Evolutionary conservation across 1,139 yeast genomes (phyloP).

Genomic region (Taphrina pruni): DNA sequence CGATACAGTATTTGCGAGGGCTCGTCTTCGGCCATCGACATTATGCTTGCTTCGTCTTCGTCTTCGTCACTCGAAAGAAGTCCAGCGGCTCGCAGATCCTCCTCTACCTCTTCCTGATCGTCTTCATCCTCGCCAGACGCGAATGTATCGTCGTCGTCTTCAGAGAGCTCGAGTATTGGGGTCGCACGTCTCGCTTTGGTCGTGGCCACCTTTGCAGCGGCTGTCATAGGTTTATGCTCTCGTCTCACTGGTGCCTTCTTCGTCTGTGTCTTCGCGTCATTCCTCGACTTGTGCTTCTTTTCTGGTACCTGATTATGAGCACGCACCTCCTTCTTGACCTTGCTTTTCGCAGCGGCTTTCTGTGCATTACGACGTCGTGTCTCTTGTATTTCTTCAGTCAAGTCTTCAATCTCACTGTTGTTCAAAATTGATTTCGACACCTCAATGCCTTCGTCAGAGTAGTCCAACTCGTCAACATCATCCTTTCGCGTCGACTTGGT

Average conservation of each 20-base stretch:
- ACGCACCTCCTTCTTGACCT: not conserved
- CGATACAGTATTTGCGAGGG: conserved; percentile 25
- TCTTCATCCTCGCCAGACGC: conserved; percentile 2
- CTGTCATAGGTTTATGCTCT: not conserved
- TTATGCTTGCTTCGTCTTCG: not conserved
- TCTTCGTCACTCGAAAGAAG: conserved; percentile 12
- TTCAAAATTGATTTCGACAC: conserved; percentile 31
- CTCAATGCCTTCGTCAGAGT: conserved; percentile 35
- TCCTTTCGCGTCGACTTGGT: not conserved
- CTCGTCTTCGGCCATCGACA: conserved; percentile 17
- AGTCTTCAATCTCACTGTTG: conserved; percentile 28
- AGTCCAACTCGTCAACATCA: conserved; percentile 1
- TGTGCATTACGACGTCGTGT: conserved; percentile 19
- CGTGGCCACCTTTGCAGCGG: not conserved
- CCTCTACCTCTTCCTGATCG: not conserved
- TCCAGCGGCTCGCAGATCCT: not conserved
- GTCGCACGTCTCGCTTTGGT: not conserved
- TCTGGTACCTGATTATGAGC: not conserved
- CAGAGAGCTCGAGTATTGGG: conserved; percentile 1
- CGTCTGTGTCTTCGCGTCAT: not conserved
- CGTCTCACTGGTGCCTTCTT: not conserved
- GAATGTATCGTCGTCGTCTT: conserved; percentile 9
- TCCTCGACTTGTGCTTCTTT: conserved; percentile 1
- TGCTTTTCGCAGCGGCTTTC: conserved; percentile 2
- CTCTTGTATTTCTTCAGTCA: conserved; percentile 24